These are phyloP conservation scores for Epithemia pelagica DNA, from an alignment of 108 stramenopile genomes.

Conservation along the genomic window DNA sequence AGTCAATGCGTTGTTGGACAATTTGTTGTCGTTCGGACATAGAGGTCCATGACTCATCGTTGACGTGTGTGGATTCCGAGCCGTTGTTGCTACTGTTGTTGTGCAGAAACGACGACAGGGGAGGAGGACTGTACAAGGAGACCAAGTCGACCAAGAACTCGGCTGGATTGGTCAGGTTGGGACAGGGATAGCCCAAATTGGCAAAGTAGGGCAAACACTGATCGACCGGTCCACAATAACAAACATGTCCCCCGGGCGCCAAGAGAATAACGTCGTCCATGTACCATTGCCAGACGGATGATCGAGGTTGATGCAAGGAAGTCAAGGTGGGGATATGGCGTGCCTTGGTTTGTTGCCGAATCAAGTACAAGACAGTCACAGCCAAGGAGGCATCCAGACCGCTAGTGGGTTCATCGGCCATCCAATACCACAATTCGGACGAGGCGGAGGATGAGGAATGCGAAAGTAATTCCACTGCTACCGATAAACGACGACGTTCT, in stretches of 20 bases:
- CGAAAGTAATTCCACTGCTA: slow-evolving; percentile 59
- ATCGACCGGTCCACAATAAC: slow-evolving; percentile 46
- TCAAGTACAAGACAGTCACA: slow-evolving; percentile 53
- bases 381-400: slow-evolving; percentile 55
- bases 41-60: not conserved
- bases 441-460: too few relatives aligned
- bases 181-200: slow-evolving; percentile 54
- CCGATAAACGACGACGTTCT: slow-evolving; percentile 69
- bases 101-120: too few relatives aligned
- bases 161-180: slow-evolving; percentile 68
- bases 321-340: slow-evolving; percentile 57
- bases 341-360: slow-evolving; percentile 38
- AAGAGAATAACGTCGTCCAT: slow-evolving; percentile 59
- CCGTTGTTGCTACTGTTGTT: not conserved
- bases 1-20: slow-evolving; percentile 42
- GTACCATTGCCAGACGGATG: slow-evolving; percentile 54
- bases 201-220: slow-evolving; percentile 56
- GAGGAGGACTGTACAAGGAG: slow-evolving; percentile 59
- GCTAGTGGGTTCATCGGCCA: slow-evolving; percentile 76
- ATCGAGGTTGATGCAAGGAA: slow-evolving; percentile 70
- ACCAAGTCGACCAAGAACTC: slow-evolving; percentile 84
- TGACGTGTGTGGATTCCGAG: not conserved
- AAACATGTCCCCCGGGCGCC: slow-evolving; percentile 66
- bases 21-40: slow-evolving; percentile 33
- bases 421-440: not conserved